Evolutionary conservation across 2,329 filamentous ascomycete genomes (phyloP).

Genomic region (Penicillium verrucosum): DNA sequence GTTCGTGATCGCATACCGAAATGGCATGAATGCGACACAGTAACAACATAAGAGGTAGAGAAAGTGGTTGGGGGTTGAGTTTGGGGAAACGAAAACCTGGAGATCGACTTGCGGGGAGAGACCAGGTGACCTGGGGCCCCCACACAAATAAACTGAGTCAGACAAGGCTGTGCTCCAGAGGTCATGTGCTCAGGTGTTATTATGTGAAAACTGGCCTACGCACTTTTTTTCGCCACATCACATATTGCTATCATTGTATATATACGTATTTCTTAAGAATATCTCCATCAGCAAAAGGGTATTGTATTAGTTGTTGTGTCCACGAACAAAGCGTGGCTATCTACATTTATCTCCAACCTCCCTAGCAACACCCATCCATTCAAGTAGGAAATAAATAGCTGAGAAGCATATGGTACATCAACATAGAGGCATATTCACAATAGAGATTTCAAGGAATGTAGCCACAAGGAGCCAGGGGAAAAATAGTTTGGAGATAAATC

Average conservation of each 20-base stretch:
- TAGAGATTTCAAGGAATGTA: neutral
- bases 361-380: conserved; percentile 14
- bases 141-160: conserved; percentile 5
- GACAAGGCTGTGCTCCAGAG: neutral
- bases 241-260: neutral
- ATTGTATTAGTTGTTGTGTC: conserved; percentile 11
- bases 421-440: conserved; percentile 12
- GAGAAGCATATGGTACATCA: conserved; percentile 12
- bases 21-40: conserved; percentile 22
- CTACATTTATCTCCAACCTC: conserved; percentile 21
- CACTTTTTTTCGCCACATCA: neutral
- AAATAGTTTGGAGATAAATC: conserved; percentile 1
- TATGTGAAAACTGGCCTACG: neutral
- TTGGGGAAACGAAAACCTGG: conserved; percentile 19
- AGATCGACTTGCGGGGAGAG: conserved; percentile 23
- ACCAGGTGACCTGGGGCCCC: conserved; percentile 21
- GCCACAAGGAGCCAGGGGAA: neutral
- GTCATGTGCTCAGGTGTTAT: neutral
- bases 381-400: conserved; percentile 5
- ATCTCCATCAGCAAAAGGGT: conserved; percentile 6
- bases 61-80: conserved; percentile 1
- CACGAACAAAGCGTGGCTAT: conserved; percentile 17
- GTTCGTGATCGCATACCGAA: conserved; percentile 44
- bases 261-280: neutral
- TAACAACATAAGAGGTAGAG: conserved; percentile 22